Evolutionary conservation across 805 yeast species (phyloP).

Genomic region (Suhomyces canberraensis): DNA sequence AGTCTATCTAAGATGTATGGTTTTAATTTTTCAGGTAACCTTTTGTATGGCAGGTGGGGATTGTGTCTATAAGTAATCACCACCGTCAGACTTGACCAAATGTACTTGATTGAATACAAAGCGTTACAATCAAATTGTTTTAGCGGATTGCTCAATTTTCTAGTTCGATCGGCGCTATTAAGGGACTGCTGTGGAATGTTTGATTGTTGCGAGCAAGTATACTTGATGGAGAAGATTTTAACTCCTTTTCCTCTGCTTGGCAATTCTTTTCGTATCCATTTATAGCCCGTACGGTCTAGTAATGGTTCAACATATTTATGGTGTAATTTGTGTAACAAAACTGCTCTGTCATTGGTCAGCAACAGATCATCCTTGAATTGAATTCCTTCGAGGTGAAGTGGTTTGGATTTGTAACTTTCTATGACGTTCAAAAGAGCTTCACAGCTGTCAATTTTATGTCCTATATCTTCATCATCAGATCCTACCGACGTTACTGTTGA

Average conservation of each 20-base stretch:
- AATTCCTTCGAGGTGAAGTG: background rate
- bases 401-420: background rate
- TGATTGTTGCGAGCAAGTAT: constrained; percentile 15
- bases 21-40: constrained; percentile 16
- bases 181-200: background rate
- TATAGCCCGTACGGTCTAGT: constrained; percentile 13
- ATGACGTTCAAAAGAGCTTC: constrained; percentile 1
- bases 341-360: background rate
- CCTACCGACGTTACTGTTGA: constrained; percentile 1
- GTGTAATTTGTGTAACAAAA: constrained; percentile 7
- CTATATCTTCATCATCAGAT: background rate
- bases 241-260: constrained; percentile 16
- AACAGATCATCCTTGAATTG: constrained; percentile 1
- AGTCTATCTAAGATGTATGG: constrained; percentile 15
- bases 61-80: constrained; percentile 14
- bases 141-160: constrained; percentile 10
- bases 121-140: constrained; percentile 16
- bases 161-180: background rate
- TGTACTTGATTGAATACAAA: constrained; percentile 12
- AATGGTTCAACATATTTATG: constrained; percentile 15
- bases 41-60: constrained; percentile 14
- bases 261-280: constrained; percentile 18
- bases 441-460: background rate
- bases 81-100: constrained; percentile 12
- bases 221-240: constrained; percentile 15